Percentiles rank a stretch among this genome's conserved stretches.
phyloP scores from a whole-genome alignment of 768 basidiomycete species.

The Auricularia heimuer region DNA sequence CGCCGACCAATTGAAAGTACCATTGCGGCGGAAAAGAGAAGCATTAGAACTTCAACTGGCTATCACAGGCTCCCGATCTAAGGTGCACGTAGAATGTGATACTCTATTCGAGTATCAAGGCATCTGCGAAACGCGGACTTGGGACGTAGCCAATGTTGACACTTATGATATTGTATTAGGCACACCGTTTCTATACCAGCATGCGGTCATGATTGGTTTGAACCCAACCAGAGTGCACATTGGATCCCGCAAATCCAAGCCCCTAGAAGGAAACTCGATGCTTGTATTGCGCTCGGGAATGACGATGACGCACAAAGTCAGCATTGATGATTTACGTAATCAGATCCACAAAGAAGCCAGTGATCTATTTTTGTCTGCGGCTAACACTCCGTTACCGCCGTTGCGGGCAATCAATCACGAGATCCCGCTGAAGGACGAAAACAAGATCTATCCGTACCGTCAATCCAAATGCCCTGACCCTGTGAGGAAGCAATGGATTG shows the following conservation, averaged over 20 bases:
- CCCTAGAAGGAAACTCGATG: no score
- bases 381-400: constrained; percentile 21
- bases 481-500: constrained; percentile 6
- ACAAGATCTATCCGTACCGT: constrained; percentile 22
- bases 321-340: no score
- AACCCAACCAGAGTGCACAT: not conserved
- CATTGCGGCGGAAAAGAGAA: not conserved
- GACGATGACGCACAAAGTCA: no score
- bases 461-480: constrained; percentile 24
- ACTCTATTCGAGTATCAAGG: constrained; percentile 6
- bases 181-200: constrained; percentile 26
- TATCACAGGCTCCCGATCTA: constrained; percentile 5
- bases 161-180: constrained; percentile 29
- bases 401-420: constrained; percentile 30
- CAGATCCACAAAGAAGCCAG: no score
- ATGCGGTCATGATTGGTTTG: constrained; percentile 20
- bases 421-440: constrained; percentile 30
- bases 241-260: not conserved
- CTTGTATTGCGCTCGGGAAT: no score
- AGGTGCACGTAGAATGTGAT: constrained; percentile 1
- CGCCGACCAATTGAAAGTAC: constrained; percentile 1
- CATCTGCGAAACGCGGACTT: constrained; percentile 1
- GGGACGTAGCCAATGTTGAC: constrained; percentile 29
- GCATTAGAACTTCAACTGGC: constrained; percentile 9
- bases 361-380: no score